Evolutionary conservation across 352 stramenopile genomes (phyloP), one percentile per base, ranked within the genome.

Genomic region (Globisporangium nunn): DNA sequence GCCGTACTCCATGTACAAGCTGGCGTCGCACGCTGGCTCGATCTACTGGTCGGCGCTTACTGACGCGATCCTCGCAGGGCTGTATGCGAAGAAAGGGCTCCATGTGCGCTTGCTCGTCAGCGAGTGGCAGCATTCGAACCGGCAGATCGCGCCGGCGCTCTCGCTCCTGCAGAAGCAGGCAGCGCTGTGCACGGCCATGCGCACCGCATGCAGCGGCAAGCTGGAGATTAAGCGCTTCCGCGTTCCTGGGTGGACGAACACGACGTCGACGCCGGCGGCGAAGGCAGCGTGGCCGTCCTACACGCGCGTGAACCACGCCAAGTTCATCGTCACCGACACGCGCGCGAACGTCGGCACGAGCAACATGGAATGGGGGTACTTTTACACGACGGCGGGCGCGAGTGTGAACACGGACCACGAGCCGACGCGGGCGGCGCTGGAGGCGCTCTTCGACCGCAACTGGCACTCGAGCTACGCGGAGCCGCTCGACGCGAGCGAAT

Each of bases 291-390:
- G 78, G 75, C 84, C 84, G 17, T 63, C 71, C 31, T 91, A 76
- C 62, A 87, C 79, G n/a, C 76, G 81, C 5, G 84, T 93, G 30
- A 91, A 91, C 54, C 84, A 93, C 63, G 84, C 78, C 48, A 93
- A 93, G 68, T 92, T 84, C 54, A 87, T 93, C 62, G 81, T 93
- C 53, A 91, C 74, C 0, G 84, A 93, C 62, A 40, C 59, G 57
- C 80, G 79, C n/a, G 79, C 75, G 33, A 93, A 93, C 60, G 66
- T 93, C n/a, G 81, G 84, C 28, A 92, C 81, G 37, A 92, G 81
- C 59, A 93, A 93, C 65, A 91, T 91, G 78, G 78, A 89, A 67
- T 91, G 84, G 84, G 76, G 79, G 10, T 93, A 93, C 61, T 93
- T 92, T 58, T 87, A 93, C 73, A 87, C 84, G 15, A 92, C 81